Evolutionary conservation across 2,329 filamentous ascomycete genomes (phyloP), one percentile per base, ranked within the genome.

Genomic region (Polytolypa hystricis): DNA sequence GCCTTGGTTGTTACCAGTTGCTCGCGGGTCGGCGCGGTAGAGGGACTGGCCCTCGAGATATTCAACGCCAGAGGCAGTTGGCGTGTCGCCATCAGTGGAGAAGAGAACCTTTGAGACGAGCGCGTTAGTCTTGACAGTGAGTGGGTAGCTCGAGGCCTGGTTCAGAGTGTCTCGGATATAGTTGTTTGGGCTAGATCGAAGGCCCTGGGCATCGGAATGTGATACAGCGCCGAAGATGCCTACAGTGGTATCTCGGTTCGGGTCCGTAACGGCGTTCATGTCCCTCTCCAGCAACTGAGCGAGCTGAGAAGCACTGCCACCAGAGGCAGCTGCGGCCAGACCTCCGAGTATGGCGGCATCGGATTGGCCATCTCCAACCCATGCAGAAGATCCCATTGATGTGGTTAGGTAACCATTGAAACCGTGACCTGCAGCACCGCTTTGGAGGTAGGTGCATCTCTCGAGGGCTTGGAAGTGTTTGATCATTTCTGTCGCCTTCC

Each of bases 401-500:
- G 30, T 32, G 12, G 14, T 18, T 12, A 74, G 56, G 70, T 70
- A 75, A 26, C 72, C 72, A 21, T 62, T 44, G 42, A 62, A 66
- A 14, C 72, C 72, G 45, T 79, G 74, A 5, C 71, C 73, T 11
- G 19, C 35, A 28, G 44, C 42, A 15, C 39, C 57, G 15, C 40
- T 57, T 38, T 48, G 60, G 1, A 74, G 56, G 52, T 78, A 74
- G 6, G 60, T 48, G 58, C 70, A 70, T 37, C 65, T 60, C 54
- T 79, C 74, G 33, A 78, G 47, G 42, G 61, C 63, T 30, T 58
- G 48, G 36, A 71, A 75, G 55, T 76, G 73, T 38, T 65, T 56
- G 41, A 72, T 62, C 74, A 80, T 79, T 40, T 72, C 74, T 1
- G 57, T 55, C 0, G 74, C 58, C 0, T 60, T 56, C 76, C 77